These are phyloP conservation scores for Murraya koenigii DNA, from an alignment of 345 rosid genomes.

Conservation along the genomic window DNA sequence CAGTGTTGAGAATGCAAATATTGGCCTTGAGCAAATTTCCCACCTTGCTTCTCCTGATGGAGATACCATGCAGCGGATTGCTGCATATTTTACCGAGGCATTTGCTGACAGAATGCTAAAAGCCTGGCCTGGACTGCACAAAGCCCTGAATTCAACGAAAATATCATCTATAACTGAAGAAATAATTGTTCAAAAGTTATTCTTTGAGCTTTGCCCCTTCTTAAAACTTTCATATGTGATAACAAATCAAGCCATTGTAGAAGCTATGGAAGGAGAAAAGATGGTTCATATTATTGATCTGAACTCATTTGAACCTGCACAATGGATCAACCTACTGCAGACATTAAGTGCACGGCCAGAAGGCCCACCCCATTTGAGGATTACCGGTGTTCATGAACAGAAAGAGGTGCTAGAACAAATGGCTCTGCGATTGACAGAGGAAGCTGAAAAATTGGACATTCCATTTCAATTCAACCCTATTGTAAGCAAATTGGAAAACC, in stretches of 20 bases:
- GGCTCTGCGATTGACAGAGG: constrained; percentile 55
- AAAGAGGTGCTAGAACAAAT: constrained; percentile 63
- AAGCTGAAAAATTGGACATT: constrained; percentile 67
- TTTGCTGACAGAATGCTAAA: constrained; percentile 65
- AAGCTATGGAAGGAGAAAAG: constrained; percentile 73
- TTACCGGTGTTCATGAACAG: constrained; percentile 65
- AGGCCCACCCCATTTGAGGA: constrained; percentile 75
- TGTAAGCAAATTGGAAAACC: constrained; percentile 54
- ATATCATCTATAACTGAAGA: constrained; percentile 38
- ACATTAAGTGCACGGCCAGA: constrained; percentile 53
- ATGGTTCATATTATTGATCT: constrained; percentile 75
- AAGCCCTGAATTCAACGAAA: constrained; percentile 64
- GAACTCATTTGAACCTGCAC: constrained; percentile 61
- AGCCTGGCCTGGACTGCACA: constrained; percentile 70
- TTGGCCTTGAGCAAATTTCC: constrained; percentile 59
- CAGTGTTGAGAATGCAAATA: constrained; percentile 61
- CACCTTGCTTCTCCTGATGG: constrained; percentile 69
- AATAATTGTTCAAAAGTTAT: constrained; percentile 52
- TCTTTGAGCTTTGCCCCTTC: constrained; percentile 73
- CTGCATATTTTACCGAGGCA: constrained; percentile 72
- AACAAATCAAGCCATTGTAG: constrained; percentile 67
- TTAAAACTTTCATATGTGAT: constrained; percentile 57
- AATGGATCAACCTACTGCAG: constrained; percentile 68
- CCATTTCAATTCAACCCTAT: constrained; percentile 71
- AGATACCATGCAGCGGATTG: constrained; percentile 69